phyloP scores from a whole-genome alignment of 2,329 filamentous ascomycete genomes.

The Davidsoniella virescens region DNA sequence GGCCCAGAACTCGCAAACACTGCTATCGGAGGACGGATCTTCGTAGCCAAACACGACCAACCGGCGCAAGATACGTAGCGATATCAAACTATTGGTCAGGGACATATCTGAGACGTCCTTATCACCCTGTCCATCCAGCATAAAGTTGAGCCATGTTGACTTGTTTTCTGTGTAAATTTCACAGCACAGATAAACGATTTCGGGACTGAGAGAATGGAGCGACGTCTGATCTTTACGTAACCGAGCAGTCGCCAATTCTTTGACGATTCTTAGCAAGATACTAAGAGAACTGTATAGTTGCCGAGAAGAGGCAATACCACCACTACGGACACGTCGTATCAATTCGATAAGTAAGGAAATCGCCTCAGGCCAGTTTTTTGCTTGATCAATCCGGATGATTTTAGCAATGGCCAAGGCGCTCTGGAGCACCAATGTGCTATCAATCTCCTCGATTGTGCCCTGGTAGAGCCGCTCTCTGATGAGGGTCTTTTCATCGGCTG shows the following conservation, averaged over 20 bases:
- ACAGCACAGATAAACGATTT: conserved; percentile 65
- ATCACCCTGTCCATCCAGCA: conserved; percentile 41
- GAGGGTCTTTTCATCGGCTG: conserved; percentile 55
- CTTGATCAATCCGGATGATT: conserved; percentile 78
- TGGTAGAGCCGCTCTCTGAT: conserved; percentile 64
- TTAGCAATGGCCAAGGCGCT: conserved; percentile 81
- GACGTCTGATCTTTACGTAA: conserved; percentile 58
- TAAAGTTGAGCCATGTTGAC: conserved; percentile 46
- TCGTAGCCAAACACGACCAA: conserved; percentile 72
- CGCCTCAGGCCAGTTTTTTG: conserved; percentile 61
- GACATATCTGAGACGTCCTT: conserved; percentile 42
- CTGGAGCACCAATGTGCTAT: conserved; percentile 62
- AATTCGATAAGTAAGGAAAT: conserved; percentile 44
- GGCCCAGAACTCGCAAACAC: conserved; percentile 66
- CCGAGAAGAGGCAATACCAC: conserved; percentile 23
- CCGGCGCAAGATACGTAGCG: conserved; percentile 65
- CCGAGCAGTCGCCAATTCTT: conserved; percentile 72
- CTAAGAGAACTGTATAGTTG: conserved; percentile 54
- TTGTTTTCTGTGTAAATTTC: conserved; percentile 65
- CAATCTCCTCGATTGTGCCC: conserved; percentile 60
- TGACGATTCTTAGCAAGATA: conserved; percentile 71
- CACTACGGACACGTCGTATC: conserved; percentile 37
- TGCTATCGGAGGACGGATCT: conserved; percentile 59
- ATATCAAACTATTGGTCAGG: conserved; percentile 61
- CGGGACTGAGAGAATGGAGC: conserved; percentile 62